A percentile compares a stretch with the other conserved stretches of the same genome.
phyloP scores from a whole-genome alignment of 768 basidiomycete genomes.

The Pleurotus ostreatus region DNA sequence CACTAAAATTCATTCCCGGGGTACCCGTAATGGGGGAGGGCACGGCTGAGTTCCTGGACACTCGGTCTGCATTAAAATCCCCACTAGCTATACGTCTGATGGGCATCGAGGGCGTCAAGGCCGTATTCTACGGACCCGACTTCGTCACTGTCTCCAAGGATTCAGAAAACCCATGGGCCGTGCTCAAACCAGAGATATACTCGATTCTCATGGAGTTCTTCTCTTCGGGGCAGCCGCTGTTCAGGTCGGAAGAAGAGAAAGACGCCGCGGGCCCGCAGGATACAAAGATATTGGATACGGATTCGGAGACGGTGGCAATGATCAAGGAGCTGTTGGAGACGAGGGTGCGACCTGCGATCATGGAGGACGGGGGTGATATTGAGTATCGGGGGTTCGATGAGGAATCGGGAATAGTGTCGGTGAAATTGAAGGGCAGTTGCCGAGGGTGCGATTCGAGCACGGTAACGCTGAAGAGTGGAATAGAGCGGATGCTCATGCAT shows the following conservation, averaged over 20 bases:
- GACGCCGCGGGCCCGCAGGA: conserved; percentile 89
- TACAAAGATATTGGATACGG: conserved; percentile 88
- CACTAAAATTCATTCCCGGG: conserved; percentile 97
- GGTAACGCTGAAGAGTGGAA: conserved; percentile 94
- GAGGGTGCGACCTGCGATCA: conserved; percentile 91
- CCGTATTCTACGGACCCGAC: conserved; percentile 95
- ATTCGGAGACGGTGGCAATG: conserved; percentile 97
- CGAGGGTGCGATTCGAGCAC: conserved; percentile 92
- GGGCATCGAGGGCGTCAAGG: conserved; percentile 88
- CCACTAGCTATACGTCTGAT: conserved; percentile 94
- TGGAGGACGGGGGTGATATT: conserved; percentile 99
- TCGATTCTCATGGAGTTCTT: conserved; percentile 97
- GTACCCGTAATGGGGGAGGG: conserved; percentile 83
- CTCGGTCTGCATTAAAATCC: conserved; percentile 79
- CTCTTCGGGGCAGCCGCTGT: conserved; percentile 84
- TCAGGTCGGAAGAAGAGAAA: conserved; percentile 76
- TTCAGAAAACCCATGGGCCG: conserved; percentile 78
- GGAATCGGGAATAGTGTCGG: conserved; percentile 66
- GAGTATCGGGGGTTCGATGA: conserved; percentile 92
- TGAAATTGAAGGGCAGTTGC: conserved; percentile 96
- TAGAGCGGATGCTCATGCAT: conserved; percentile 99
- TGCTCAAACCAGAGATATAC: conserved; percentile 96
- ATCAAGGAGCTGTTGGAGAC: conserved; percentile 97
- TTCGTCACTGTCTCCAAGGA: conserved; percentile 97
- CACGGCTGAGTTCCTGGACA: conserved; percentile 92